Evolutionary conservation across 2,329 filamentous ascomycete species (phyloP).

Genomic region (Trichoderma endophyticum): DNA sequence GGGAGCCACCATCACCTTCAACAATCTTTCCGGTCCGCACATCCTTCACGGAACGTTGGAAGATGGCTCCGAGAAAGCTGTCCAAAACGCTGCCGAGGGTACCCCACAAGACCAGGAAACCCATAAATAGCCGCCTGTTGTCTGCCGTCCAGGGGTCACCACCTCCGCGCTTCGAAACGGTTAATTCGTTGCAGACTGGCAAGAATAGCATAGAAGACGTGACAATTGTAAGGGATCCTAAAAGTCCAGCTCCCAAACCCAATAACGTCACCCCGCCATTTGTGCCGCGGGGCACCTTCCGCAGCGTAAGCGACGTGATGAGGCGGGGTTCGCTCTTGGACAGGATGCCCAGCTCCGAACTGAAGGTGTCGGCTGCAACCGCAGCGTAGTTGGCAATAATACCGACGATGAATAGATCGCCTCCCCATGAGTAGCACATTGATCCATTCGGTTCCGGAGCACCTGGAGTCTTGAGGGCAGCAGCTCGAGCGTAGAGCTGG

Average conservation of each 20-base stretch:
- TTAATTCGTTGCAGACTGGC: conserved; percentile 60
- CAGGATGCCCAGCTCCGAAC: conserved; percentile 90
- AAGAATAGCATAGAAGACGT: conserved; percentile 63
- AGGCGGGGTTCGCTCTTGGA: conserved; percentile 72
- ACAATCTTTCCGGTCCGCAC: conserved; percentile 81
- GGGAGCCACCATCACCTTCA: conserved; percentile 73
- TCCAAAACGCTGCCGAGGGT: conserved; percentile 79
- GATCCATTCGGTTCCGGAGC: conserved; percentile 37
- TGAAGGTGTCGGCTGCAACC: conserved; percentile 90
- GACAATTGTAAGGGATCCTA: conserved; percentile 71
- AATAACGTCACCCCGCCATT: conserved; percentile 84
- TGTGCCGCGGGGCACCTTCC: conserved; percentile 81
- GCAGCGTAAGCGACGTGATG: conserved; percentile 75
- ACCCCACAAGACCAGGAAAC: conserved; percentile 68
- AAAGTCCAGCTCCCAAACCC: conserved; percentile 69
- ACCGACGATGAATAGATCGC: conserved; percentile 61
- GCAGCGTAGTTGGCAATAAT: conserved; percentile 84
- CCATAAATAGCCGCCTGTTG: conserved; percentile 47
- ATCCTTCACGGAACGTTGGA: conserved; percentile 86
- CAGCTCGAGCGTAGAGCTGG: conserved; percentile 51
- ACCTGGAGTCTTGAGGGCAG: conserved; percentile 36
- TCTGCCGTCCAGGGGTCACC: conserved; percentile 47
- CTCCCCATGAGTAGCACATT: conserved; percentile 58
- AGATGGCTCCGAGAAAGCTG: conserved; percentile 77
- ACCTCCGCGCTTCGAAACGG: conserved; percentile 38